Percentiles rank a stretch among this genome's conserved stretches.
phyloP scores from a whole-genome alignment of 352 stramenopile species.

The Plasmopara muralis region DNA sequence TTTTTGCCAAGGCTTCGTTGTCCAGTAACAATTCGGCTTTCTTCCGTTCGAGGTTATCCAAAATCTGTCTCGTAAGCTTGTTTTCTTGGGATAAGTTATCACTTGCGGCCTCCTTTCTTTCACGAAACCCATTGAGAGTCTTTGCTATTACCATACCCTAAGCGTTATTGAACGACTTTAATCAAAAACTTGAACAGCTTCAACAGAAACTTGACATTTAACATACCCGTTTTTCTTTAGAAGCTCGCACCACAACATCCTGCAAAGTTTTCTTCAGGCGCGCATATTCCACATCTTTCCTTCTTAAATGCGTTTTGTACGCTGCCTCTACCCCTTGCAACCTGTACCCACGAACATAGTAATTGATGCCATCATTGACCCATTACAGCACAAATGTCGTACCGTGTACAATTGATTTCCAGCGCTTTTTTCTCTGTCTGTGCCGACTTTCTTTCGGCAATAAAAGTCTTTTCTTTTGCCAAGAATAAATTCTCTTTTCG shows the following conservation, averaged over 20 bases:
- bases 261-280: slow-evolving; percentile 66
- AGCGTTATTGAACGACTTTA: neutral
- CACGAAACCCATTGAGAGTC: slow-evolving; percentile 32
- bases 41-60: slow-evolving; percentile 57
- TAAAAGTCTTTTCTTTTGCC: slow-evolving; percentile 46
- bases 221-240: slow-evolving; percentile 54
- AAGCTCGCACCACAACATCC: slow-evolving; percentile 35
- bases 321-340: slow-evolving; percentile 69
- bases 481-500: slow-evolving; percentile 60
- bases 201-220: neutral
- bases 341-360: slow-evolving; percentile 11
- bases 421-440: slow-evolving; percentile 62
- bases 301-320: slow-evolving; percentile 65
- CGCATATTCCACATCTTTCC: slow-evolving; percentile 73
- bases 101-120: slow-evolving; percentile 30
- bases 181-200: neutral
- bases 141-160: slow-evolving; percentile 43
- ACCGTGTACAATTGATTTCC: slow-evolving; percentile 61
- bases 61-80: slow-evolving; percentile 51
- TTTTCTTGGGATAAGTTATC: slow-evolving; percentile 43
- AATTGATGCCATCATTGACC: neutral
- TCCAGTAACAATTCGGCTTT: slow-evolving; percentile 56
- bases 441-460: slow-evolving; percentile 40
- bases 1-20: slow-evolving; percentile 53
- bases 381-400: neutral